Evolutionary conservation across 1,284 basidiomycete genomes (phyloP).

Genomic region (Heterobasidion irregulare): DNA sequence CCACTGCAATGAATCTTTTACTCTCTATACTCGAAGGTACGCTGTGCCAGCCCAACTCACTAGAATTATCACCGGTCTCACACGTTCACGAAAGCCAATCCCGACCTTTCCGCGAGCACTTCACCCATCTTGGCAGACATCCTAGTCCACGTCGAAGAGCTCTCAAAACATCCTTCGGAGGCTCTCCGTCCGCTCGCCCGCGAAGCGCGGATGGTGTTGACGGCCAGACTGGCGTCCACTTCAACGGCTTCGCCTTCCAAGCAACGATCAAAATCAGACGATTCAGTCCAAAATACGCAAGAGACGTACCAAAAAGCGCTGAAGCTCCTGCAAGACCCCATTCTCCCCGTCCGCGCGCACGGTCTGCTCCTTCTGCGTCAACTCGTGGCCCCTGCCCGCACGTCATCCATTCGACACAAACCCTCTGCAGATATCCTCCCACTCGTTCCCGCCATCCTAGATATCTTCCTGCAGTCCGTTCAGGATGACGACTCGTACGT

Average conservation of each 20-base stretch:
- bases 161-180: slow-evolving; percentile 38
- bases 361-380: slow-evolving; percentile 80
- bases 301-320: slow-evolving; percentile 83
- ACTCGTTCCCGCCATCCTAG: slow-evolving; percentile 76
- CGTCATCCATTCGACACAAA: slow-evolving; percentile 4
- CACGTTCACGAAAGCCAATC: slow-evolving; percentile 43
- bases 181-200: slow-evolving; percentile 52
- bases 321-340: slow-evolving; percentile 83
- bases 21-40: slow-evolving; percentile 79
- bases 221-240: slow-evolving; percentile 60
- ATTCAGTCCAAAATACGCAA: slow-evolving; percentile 34
- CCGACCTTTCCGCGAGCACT: slow-evolving; percentile 52
- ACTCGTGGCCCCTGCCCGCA: slow-evolving; percentile 35
- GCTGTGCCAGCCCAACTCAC: slow-evolving; percentile 2
- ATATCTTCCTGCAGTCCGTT: slow-evolving; percentile 80
- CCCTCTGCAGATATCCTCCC: slow-evolving; percentile 39
- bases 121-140: slow-evolving; percentile 67
- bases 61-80: background rate
- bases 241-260: slow-evolving; percentile 23
- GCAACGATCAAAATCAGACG: slow-evolving; percentile 18
- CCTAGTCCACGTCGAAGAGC: slow-evolving; percentile 52
- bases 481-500: slow-evolving; percentile 95
- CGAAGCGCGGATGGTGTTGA: slow-evolving; percentile 78
- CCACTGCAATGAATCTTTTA: slow-evolving; percentile 71
- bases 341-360: slow-evolving; percentile 93